Conservation (phyloP, 2,329 filamentous ascomycete species). For the Colletotrichum sansevieriae region DNA sequence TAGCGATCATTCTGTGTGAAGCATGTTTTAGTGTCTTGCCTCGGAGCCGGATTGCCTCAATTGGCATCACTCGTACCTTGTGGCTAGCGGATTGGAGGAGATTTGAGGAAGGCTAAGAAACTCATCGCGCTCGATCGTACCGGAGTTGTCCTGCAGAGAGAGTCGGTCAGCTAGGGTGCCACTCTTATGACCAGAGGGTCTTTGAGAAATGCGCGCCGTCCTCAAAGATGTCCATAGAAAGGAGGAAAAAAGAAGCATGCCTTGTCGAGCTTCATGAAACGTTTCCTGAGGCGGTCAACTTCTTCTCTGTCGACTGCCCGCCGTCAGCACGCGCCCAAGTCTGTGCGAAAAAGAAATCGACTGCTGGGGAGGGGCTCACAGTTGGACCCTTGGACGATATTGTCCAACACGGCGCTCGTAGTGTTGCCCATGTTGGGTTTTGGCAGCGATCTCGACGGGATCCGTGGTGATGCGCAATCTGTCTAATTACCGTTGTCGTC, state of each 20-base stretch:
- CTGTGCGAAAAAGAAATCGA: slow-evolving; percentile 39
- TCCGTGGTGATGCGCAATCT: slow-evolving; percentile 10
- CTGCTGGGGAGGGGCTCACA: slow-evolving; percentile 68
- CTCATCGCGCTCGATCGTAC: slow-evolving; percentile 98
- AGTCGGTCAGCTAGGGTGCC: slow-evolving; percentile 27
- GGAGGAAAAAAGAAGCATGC: slow-evolving; percentile 61
- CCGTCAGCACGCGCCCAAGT: slow-evolving; percentile 33
- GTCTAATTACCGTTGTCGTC: not conserved
- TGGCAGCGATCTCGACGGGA: slow-evolving; percentile 20
- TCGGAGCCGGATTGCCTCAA: not conserved
- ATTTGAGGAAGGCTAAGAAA: slow-evolving; percentile 98
- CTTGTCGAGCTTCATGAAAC: slow-evolving; percentile 99
- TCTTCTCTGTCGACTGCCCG: slow-evolving; percentile 91
- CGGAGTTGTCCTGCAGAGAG: slow-evolving; percentile 86
- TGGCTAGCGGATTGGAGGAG: slow-evolving; percentile 96
- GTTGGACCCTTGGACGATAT: slow-evolving; percentile 96
- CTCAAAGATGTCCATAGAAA: not conserved
- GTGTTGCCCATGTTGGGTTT: slow-evolving; percentile 72
- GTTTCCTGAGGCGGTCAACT: slow-evolving; percentile 93
- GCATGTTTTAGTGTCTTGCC: slow-evolving; percentile 12
- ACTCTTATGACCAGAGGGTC: not conserved
- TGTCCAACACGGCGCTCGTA: slow-evolving; percentile 85
- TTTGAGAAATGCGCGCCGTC: slow-evolving; percentile 10
- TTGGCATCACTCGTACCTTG: slow-evolving; percentile 69
- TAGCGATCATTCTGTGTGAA: slow-evolving; percentile 90